phyloP scores from a whole-genome alignment of 108 stramenopile species.

The Asterionellopsis glacialis region DNA sequence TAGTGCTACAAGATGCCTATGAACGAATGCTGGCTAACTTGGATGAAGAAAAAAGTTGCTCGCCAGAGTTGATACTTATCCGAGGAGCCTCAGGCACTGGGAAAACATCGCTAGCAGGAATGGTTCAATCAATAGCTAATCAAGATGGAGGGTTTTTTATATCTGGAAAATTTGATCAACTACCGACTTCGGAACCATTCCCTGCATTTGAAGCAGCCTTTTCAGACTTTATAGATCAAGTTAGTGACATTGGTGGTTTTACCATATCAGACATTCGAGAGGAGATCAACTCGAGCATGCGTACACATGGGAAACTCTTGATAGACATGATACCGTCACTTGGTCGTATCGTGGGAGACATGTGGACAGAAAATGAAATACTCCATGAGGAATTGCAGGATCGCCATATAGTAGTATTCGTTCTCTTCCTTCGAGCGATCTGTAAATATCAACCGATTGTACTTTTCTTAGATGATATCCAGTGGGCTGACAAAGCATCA shows the following conservation, averaged over 20 bases:
- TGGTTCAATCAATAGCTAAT: background rate
- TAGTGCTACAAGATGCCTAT: conserved; percentile 2
- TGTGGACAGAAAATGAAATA: background rate
- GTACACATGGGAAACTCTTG: background rate
- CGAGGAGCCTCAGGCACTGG: conserved; percentile 21
- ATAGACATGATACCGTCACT: conserved; percentile 1
- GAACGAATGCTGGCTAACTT: background rate
- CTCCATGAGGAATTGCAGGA: background rate
- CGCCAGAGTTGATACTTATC: conserved; percentile 18
- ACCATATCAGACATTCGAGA: background rate
- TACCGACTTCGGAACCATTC: conserved; percentile 13
- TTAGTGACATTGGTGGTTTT: background rate
- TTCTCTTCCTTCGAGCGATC: conserved; percentile 25
- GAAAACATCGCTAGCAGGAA: conserved; percentile 17
- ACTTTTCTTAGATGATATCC: conserved; percentile 35
- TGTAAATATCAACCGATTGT: conserved; percentile 24
- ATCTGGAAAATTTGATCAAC: conserved; percentile 29
- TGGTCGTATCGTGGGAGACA: background rate
- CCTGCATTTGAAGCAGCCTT: conserved; percentile 11
- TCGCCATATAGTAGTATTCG: conserved; percentile 19
- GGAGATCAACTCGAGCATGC: background rate
- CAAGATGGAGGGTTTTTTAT: conserved; percentile 21
- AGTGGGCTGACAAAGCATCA: conserved; percentile 21
- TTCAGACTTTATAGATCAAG: conserved; percentile 7
- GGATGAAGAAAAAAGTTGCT: background rate